phyloP scores from a whole-genome alignment of 1,284 basidiomycete species.

The Ganoderma resinaceum region DNA sequence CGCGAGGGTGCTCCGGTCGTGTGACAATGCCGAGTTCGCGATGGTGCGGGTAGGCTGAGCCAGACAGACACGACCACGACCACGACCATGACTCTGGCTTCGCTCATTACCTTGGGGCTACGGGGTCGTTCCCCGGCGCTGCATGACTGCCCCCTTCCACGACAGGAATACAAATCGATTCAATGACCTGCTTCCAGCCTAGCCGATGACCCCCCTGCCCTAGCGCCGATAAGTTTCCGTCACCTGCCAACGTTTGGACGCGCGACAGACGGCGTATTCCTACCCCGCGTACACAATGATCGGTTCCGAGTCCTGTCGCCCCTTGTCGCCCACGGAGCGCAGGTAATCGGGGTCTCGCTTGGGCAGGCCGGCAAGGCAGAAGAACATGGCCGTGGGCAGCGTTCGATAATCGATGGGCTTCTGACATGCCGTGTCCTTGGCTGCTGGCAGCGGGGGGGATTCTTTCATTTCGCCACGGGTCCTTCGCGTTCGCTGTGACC shows the following conservation, averaged over 20 bases:
- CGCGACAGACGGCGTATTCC: neutral
- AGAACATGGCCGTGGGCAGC: neutral
- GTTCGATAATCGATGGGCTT: neutral
- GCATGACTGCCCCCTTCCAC: neutral
- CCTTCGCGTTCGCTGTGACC: conserved; percentile 13
- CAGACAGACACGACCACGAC: neutral
- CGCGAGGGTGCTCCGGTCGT: conserved; percentile 8
- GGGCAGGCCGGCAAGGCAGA: neutral
- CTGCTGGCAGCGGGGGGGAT: neutral
- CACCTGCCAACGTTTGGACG: neutral
- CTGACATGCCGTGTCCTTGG: neutral
- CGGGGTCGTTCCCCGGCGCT: neutral
- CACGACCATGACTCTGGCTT: neutral
- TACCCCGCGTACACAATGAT: neutral
- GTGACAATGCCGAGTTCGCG: conserved; percentile 5
- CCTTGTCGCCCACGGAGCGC: neutral
- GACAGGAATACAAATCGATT: neutral
- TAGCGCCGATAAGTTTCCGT: neutral
- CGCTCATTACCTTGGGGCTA: neutral
- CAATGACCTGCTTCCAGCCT: neutral
- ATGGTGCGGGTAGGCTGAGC: neutral
- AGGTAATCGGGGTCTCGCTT: neutral
- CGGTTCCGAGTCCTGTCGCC: neutral
- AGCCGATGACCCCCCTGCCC: neutral
- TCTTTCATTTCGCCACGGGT: neutral